These are phyloP conservation scores for Chiua virens DNA, from an alignment of 768 basidiomycete genomes.

Conservation along the genomic window DNA sequence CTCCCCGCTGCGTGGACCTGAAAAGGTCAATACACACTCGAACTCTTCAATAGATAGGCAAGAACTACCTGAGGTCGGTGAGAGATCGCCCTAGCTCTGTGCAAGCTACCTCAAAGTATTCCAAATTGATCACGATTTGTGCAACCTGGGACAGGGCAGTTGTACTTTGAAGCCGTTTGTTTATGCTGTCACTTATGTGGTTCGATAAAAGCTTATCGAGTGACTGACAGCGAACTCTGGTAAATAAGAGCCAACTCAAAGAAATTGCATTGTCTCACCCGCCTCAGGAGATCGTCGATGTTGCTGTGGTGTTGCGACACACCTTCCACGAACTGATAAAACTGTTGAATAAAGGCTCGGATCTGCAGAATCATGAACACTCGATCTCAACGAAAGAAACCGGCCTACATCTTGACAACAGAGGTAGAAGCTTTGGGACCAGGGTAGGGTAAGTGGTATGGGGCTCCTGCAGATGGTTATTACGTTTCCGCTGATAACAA, in stretches of 20 bases:
- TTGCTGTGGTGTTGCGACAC: slow-evolving; percentile 89
- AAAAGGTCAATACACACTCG: slow-evolving; percentile 3
- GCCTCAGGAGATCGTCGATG: slow-evolving; percentile 88
- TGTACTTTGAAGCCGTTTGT: slow-evolving; percentile 68
- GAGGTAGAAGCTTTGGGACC: slow-evolving; percentile 94
- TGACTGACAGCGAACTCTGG: slow-evolving; percentile 49
- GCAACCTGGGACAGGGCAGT: slow-evolving; percentile 87
- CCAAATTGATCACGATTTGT: slow-evolving; percentile 89
- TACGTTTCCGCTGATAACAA: background rate
- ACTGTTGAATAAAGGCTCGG: slow-evolving; percentile 87
- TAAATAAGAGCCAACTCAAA: slow-evolving; percentile 2
- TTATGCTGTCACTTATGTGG: slow-evolving; percentile 75
- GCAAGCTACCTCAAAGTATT: slow-evolving; percentile 87
- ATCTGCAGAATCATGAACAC: slow-evolving; percentile 48
- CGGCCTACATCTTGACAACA: slow-evolving; percentile 82
- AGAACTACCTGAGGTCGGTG: slow-evolving; percentile 70
- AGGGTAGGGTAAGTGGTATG: slow-evolving; percentile 77
- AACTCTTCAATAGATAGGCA: background rate
- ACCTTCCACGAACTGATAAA: slow-evolving; percentile 95
- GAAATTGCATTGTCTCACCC: slow-evolving; percentile 45
- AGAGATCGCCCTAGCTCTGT: slow-evolving; percentile 82
- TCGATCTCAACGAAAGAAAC: background rate
- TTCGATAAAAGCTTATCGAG: slow-evolving; percentile 79
- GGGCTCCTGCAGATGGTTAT: slow-evolving; percentile 44
- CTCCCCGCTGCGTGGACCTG: slow-evolving; percentile 83